Percentiles rank a stretch among this genome's conserved stretches.
phyloP scores from a whole-genome alignment of 2,329 filamentous ascomycete species.

The Teratosphaeria epicoccoides region DNA sequence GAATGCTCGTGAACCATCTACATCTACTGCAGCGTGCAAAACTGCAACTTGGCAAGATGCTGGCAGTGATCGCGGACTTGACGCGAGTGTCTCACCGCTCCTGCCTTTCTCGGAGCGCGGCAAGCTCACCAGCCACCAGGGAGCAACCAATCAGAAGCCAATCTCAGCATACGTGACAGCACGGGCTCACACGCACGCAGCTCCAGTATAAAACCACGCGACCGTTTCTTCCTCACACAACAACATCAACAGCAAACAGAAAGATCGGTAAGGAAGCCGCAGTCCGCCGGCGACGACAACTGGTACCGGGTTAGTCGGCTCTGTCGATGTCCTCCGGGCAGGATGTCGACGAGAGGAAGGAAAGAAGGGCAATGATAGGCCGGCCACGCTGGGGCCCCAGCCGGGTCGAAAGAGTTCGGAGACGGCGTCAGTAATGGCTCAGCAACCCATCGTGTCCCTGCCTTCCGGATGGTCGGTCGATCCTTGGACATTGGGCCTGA shows the following conservation, averaged over 20 bases:
- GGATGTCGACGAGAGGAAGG: not conserved
- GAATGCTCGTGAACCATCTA: too few species aligned
- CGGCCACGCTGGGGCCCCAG: not conserved
- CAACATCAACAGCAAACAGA: not conserved
- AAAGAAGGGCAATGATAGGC: not conserved
- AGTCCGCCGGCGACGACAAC: not conserved
- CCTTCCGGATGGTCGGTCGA: not conserved
- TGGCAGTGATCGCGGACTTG: not conserved
- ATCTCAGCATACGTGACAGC: not conserved
- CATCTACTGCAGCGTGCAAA: too few species aligned
- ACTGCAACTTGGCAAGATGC: too few species aligned
- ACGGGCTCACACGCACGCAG: not conserved
- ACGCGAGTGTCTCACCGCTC: not conserved
- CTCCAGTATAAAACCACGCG: not conserved
- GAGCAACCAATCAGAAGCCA: not conserved
- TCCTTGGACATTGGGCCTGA: not conserved
- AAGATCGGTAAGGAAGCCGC: not conserved
- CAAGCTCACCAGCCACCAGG: not conserved
- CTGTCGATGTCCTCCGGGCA: not conserved
- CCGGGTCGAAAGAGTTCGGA: not conserved
- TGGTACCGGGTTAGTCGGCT: not conserved
- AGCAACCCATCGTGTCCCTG: not conserved
- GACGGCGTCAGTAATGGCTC: not conserved
- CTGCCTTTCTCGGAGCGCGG: not conserved
- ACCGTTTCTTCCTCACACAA: not conserved